phyloP scores from a whole-genome alignment of 1,284 basidiomycete genomes.

The Grifola frondosa region DNA sequence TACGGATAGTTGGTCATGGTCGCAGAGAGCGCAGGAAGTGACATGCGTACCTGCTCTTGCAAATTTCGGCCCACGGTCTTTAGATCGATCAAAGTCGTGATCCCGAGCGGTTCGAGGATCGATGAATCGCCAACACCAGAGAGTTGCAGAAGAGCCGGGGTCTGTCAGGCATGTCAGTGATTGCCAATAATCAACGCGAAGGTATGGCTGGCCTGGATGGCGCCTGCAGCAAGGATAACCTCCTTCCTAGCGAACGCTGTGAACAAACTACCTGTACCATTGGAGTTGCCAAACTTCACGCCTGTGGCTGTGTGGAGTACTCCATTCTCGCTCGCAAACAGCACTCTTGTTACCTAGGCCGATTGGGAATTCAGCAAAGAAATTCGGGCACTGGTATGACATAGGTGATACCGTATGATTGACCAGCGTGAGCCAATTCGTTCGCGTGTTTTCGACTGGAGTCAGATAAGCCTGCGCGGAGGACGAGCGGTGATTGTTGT shows the following conservation, averaged over 20 bases:
- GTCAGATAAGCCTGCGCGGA: conserved; percentile 44
- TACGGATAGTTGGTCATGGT: neutral
- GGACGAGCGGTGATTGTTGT: conserved; percentile 35
- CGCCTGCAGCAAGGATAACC: conserved; percentile 53
- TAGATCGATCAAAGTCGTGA: conserved; percentile 37
- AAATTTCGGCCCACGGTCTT: conserved; percentile 46
- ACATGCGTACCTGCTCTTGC: conserved; percentile 40
- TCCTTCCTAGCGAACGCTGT: conserved; percentile 47
- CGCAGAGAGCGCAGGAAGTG: neutral
- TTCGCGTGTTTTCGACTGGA: conserved; percentile 34
- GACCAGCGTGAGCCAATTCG: conserved; percentile 38
- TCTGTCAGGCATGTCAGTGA: conserved; percentile 18
- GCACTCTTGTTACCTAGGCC: conserved; percentile 50
- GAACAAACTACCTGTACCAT: conserved; percentile 20
- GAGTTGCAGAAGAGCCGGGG: conserved; percentile 42
- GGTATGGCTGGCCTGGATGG: conserved; percentile 18
- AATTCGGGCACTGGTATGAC: neutral
- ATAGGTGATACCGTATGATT: conserved; percentile 18
- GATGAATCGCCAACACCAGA: conserved; percentile 45
- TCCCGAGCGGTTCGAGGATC: conserved; percentile 39
- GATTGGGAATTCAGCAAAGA: no score
- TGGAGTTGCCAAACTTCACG: conserved; percentile 45
- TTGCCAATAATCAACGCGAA: neutral
- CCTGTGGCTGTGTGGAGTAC: conserved; percentile 49
- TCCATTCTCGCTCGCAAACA: conserved; percentile 41